Evolutionary conservation across 495 filamentous ascomycete species (phyloP).

Genomic region (Neurospora tetrasperma): DNA sequence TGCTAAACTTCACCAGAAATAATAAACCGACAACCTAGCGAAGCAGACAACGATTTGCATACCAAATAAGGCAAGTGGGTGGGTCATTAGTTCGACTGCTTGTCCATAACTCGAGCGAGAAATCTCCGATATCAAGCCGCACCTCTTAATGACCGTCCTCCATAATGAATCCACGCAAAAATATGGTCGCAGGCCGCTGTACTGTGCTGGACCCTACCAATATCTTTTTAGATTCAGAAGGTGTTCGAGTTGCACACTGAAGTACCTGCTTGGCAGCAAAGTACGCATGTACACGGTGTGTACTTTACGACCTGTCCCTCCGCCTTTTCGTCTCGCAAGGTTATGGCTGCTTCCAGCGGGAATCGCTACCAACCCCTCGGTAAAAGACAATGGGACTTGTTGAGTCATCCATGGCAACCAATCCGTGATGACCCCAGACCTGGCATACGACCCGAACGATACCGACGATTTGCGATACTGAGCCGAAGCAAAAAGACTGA

Average conservation of each 20-base stretch:
- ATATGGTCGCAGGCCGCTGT: background rate
- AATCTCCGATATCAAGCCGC: background rate
- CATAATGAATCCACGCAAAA: background rate
- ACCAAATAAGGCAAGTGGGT: background rate
- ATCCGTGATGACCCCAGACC: background rate
- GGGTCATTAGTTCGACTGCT: background rate
- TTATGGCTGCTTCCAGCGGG: background rate
- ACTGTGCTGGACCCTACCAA: background rate
- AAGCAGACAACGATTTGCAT: background rate
- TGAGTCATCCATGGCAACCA: background rate
- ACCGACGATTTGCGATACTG: background rate
- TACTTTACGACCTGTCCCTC: background rate
- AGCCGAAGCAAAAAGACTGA: background rate
- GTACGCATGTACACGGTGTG: background rate
- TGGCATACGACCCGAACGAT: background rate
- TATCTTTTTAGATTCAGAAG: background rate
- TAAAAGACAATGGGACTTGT: background rate
- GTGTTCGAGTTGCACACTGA: background rate
- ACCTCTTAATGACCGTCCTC: background rate
- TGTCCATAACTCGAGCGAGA: background rate
- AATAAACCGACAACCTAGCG: background rate
- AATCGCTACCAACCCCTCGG: background rate
- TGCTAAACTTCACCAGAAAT: no score
- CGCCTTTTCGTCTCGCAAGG: background rate
- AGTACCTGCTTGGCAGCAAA: background rate